These are phyloP conservation scores for Sequoia sempervirens DNA, from an alignment of 75 land plant genomes.

Conservation along the genomic window DNA sequence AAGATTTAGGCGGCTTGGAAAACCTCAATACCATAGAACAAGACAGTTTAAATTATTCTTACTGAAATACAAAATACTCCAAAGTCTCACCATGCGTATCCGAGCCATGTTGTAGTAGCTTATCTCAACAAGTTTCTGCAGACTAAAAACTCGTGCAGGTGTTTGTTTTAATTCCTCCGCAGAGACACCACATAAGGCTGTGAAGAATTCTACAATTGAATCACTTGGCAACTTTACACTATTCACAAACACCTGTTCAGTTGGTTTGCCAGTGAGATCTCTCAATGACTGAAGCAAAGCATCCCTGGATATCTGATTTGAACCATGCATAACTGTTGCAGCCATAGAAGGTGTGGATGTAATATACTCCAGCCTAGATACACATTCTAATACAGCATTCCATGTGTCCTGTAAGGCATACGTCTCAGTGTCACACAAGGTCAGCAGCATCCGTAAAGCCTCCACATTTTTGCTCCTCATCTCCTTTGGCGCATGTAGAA, in stretches of 20 bases:
- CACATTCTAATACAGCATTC: constrained; percentile 94
- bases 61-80: background rate
- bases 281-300: constrained; percentile 68
- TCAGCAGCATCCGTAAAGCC: constrained; percentile 73
- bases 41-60: background rate
- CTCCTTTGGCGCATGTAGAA: constrained; percentile 93
- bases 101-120: constrained; percentile 98
- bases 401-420: constrained; percentile 88
- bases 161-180: constrained; percentile 89
- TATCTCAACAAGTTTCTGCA: constrained; percentile 96
- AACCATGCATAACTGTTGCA: constrained; percentile 77
- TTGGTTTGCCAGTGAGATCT: constrained; percentile 89
- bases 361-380: constrained; percentile 90
- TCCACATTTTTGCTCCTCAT: constrained; percentile 95
- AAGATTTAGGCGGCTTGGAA: background rate
- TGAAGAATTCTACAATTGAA: constrained; percentile 86
- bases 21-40: background rate
- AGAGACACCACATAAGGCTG: constrained; percentile 89
- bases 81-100: constrained; percentile 70
- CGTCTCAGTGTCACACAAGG: constrained; percentile 61
- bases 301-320: constrained; percentile 93
- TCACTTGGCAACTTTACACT: constrained; percentile 92
- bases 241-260: constrained; percentile 88
- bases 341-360: constrained; percentile 73
- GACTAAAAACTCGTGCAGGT: constrained; percentile 95